A percentile compares a stretch with the other conserved stretches of the same genome.
Conservation (phyloP, 78 protist species). For the Guillardia theta region DNA sequence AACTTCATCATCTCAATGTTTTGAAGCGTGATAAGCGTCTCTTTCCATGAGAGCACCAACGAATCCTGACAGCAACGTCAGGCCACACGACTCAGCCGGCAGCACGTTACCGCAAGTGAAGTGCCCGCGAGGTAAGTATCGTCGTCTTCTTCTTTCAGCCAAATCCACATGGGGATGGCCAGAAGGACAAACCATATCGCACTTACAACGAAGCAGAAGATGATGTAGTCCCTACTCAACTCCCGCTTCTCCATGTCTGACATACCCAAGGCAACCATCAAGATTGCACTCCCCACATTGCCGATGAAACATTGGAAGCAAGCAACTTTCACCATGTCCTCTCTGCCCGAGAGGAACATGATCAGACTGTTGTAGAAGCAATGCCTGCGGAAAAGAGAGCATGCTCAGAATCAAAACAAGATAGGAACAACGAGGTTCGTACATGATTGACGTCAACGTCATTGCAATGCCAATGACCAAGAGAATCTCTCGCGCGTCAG, state of each 20-base stretch:
- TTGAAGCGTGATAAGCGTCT: neutral
- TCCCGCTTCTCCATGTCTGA: neutral
- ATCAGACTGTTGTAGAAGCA: neutral
- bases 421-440: neutral
- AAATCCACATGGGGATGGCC: neutral
- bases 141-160: neutral
- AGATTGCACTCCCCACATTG: neutral
- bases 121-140: no score
- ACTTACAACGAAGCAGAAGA: neutral
- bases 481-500: neutral
- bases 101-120: no score
- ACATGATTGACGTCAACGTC: neutral
- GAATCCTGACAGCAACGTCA: neutral
- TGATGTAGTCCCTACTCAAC: neutral
- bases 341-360: neutral
- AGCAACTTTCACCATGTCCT: neutral
- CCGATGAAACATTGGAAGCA: neutral
- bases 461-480: neutral
- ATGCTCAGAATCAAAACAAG: no score
- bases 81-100: neutral
- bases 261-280: neutral
- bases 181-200: neutral
- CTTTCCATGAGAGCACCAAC: neutral
- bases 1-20: neutral
- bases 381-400: neutral